Conservation (phyloP, 108 stramenopile species). For the Halocafeteria seosinensis region DNA sequence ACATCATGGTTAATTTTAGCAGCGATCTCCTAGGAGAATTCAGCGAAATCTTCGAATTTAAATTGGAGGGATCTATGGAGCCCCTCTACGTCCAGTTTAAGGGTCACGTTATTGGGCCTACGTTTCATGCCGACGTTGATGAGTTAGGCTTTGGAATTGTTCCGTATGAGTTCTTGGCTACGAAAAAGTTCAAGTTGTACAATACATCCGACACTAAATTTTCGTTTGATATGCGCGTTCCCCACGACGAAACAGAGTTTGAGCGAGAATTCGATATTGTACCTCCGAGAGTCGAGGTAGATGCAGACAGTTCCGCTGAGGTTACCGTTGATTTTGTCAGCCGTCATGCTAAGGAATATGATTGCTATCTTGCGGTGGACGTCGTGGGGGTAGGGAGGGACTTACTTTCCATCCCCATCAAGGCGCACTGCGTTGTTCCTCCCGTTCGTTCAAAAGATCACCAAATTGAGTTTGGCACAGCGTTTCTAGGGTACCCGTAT, state of each 20-base stretch:
- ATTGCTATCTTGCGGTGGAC: constrained; percentile 31
- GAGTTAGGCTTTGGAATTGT: constrained; percentile 37
- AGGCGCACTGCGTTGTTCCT: constrained; percentile 31
- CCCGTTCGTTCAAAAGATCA: not conserved
- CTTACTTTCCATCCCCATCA: constrained; percentile 29
- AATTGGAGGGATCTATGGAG: constrained; percentile 33
- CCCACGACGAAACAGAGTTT: constrained; percentile 25
- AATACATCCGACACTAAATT: constrained; percentile 43
- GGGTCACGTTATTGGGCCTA: constrained; percentile 36
- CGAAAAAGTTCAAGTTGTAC: constrained; percentile 11
- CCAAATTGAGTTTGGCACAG: constrained; percentile 21
- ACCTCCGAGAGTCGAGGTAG: constrained; percentile 21
- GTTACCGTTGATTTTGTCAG: constrained; percentile 25
- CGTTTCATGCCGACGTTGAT: constrained; percentile 35
- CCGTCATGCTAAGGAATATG: constrained; percentile 27
- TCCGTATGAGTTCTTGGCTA: constrained; percentile 27
- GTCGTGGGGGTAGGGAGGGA: constrained; percentile 33
- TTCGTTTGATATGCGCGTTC: constrained; percentile 31
- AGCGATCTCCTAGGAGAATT: constrained; percentile 38
- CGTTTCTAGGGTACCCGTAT: constrained; percentile 45
- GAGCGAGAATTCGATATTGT: constrained; percentile 30
- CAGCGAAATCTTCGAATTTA: constrained; percentile 30
- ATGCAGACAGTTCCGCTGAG: constrained; percentile 14
- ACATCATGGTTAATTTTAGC: constrained; percentile 13
- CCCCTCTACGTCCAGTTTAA: constrained; percentile 30